Evolutionary conservation across 148 eudicot genomes (phyloP), one percentile per base, ranked within the genome.

Genomic region (Rhododendron williamsianum): DNA sequence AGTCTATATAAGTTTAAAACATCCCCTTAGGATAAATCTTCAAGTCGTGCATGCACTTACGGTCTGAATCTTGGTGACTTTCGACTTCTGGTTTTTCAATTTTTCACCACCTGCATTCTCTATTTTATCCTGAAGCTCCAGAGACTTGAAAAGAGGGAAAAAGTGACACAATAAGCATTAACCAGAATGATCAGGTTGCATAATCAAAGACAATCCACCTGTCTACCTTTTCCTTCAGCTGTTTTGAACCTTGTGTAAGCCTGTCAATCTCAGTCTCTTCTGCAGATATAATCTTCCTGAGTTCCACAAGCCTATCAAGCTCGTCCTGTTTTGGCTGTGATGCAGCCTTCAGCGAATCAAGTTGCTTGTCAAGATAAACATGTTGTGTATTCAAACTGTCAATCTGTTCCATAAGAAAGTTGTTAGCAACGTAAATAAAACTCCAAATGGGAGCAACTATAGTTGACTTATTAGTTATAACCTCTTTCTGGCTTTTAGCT

Each of bases 31-130:
- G 72, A 76, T 36, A 65, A 76, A 54, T 72, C 49, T 63, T 85
- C 74, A 80, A 77, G 4, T 67, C 56, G 7, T 33, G 25, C 21
- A 11, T 51, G 58, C 77, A 92, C 99, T 95, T 93, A 97, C 99
- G 60, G 94, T 87, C 83, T 97, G 96, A 69, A 97, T 93, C 89
- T 94, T 93, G 80, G 87, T 91, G 63, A 97, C 98, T 85, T 91
- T 94, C 38, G 91, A 85, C 91, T 92, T 95, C 65, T 97, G 99
- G 45, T 65, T 93, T 91, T 86, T 94, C 83, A 97, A 91, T 86
- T 65, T 93, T 87, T 93, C 98, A 84, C 99, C 98, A 77, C 99
- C 99, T 85, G 96, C 99, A 91, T 95, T 97, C 84, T 97, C 99
- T 80, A 97, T 92, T 89, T 94, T 95, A 54, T 82, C 84, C 88